Conservation (phyloP, 2,329 filamentous ascomycete genomes). For the Rhinocladiella similis region DNA sequence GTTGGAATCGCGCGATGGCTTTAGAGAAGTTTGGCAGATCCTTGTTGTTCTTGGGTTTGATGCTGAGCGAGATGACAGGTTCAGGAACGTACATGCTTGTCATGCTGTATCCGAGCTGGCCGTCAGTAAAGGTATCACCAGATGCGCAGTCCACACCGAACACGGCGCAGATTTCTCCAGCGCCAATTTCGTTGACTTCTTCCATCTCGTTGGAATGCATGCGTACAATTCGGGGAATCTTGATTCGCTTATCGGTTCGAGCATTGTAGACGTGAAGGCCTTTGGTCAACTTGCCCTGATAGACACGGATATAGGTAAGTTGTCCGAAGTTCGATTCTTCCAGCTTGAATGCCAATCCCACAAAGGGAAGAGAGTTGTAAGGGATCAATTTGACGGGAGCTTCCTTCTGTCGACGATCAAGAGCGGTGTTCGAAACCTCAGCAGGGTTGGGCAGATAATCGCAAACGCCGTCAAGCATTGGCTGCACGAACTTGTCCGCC, state of each 20-base stretch:
- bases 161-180: conserved; percentile 96
- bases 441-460: conserved; percentile 93
- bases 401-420: conserved; percentile 79
- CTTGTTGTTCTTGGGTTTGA: conserved; percentile 90
- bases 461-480: conserved; percentile 93
- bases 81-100: conserved; percentile 96
- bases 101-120: conserved; percentile 89
- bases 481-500: conserved; percentile 91
- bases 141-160: conserved; percentile 98
- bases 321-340: conserved; percentile 99
- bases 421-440: conserved; percentile 83
- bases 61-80: conserved; percentile 95
- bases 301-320: conserved; percentile 96
- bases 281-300: conserved; percentile 89
- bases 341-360: conserved; percentile 95
- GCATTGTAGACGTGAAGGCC: conserved; percentile 91
- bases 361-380: conserved; percentile 90
- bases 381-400: conserved; percentile 82
- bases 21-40: conserved; percentile 95
- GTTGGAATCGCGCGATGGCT: conserved; percentile 97
- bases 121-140: conserved; percentile 97
- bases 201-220: conserved; percentile 99
- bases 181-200: conserved; percentile 86
- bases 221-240: conserved; percentile 93
- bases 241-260: conserved; percentile 90